Evolutionary conservation across 805 yeast species (phyloP), one percentile per base, ranked within the genome.

Genomic region (Myxozyma sirexii): DNA sequence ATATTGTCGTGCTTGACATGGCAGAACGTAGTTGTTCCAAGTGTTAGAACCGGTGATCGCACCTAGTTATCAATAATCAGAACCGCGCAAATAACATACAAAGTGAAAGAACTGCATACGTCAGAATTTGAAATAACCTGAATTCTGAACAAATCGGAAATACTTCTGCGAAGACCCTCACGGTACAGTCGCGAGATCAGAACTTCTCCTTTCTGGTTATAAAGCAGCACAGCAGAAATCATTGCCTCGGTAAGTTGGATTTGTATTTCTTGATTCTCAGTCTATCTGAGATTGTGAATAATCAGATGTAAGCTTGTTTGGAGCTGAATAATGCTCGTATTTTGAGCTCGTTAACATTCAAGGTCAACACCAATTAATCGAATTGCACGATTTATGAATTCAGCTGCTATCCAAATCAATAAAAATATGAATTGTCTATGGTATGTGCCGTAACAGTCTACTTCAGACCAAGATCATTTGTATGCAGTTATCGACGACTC

Each of bases 21-120:
- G 55, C 90, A 80, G 70, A 93, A 94, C 0, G 97, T 87, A 0
- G 98, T 94, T 0, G 96, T 89, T 0, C 98, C 98, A 45, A 94
- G 75, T 0, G 98, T 94, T 45, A 93, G 75, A 0, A 88, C 79
- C 0, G 94, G 93, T 0, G 90, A 82, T 63, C 85, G 76, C n/a
- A 79, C 75, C 72, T 75, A 46, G 31, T 33, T n/a, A n/a, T 24
- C 17, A 52, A 35, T 21, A 31, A 45, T 39, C 8, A 29, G 45
- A 15, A 26, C 24, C 5, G 24, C 8, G 10, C 39, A 41, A 8
- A 33, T 5, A n/a, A 6, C 10, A 21, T 49, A 12, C n/a, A 15
- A n/a, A 13, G 12, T 3, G 8, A 17, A 19, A 12, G n/a, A n/a
- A n/a, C 35, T 13, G 63, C 76, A 60, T 51, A 77, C 73, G 23